phyloP scores from a whole-genome alignment of 2,329 filamentous ascomycete genomes.

The Ophiosphaerella herpotricha region DNA sequence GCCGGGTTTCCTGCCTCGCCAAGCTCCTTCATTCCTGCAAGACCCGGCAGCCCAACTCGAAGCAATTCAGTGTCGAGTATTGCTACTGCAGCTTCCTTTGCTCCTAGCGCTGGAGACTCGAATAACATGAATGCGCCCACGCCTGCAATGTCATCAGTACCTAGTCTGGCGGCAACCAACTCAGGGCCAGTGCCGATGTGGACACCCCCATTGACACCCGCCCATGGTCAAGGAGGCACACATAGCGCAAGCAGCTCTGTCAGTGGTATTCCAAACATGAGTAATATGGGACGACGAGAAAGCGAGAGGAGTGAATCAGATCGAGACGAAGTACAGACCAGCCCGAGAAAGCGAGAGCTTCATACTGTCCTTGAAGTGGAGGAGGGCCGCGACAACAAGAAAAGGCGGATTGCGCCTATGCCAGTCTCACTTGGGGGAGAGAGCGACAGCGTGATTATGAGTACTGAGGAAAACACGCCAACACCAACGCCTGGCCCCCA shows the following conservation, averaged over 20 bases:
- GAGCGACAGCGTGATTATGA: constrained; percentile 33
- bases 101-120: constrained; percentile 39
- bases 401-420: constrained; percentile 53
- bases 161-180: constrained; percentile 74
- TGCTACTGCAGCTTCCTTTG: constrained; percentile 64
- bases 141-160: constrained; percentile 76
- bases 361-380: constrained; percentile 44
- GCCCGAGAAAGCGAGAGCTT: constrained; percentile 43
- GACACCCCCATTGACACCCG: constrained; percentile 88
- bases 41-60: constrained; percentile 77
- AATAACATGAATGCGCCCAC: constrained; percentile 72
- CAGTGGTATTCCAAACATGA: constrained; percentile 53
- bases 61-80: constrained; percentile 87
- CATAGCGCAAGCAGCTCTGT: constrained; percentile 62
- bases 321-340: constrained; percentile 34
- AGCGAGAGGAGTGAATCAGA: constrained; percentile 45
- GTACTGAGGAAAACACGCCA: constrained; percentile 38
- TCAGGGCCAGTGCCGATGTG: constrained; percentile 72
- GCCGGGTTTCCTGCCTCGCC: constrained; percentile 62
- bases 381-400: constrained; percentile 47
- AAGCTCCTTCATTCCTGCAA: constrained; percentile 58
- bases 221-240: constrained; percentile 46
- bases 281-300: constrained; percentile 26
- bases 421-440: constrained; percentile 39
- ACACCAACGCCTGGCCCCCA: constrained; percentile 23